A percentile compares a stretch with the other conserved stretches of the same genome.
phyloP scores from a whole-genome alignment of 2,329 filamentous ascomycete genomes.

The Aspergillus calidoustus region DNA sequence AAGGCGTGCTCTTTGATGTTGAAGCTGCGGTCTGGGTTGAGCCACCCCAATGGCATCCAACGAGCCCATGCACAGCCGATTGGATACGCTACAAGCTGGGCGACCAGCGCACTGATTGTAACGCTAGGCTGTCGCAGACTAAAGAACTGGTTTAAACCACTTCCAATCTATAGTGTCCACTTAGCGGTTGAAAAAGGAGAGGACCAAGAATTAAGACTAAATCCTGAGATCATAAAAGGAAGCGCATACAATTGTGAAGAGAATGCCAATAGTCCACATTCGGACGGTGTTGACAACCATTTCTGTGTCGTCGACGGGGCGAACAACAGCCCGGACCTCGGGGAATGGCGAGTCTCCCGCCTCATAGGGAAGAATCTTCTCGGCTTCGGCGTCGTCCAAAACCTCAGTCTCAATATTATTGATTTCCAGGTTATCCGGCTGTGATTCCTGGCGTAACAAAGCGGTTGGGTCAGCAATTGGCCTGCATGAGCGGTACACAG shows the following conservation, averaged over 20 bases:
- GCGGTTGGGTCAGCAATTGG: constrained; percentile 3
- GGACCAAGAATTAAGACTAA: background rate
- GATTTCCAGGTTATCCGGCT: constrained; percentile 9
- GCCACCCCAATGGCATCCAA: constrained; percentile 44
- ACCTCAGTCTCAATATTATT: constrained; percentile 27
- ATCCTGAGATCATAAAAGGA: background rate
- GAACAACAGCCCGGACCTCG: constrained; percentile 44
- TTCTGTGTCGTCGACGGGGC: constrained; percentile 36
- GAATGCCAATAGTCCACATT: constrained; percentile 45
- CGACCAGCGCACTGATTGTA: constrained; percentile 44
- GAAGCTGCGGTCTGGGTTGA: constrained; percentile 50
- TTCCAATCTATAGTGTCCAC: constrained; percentile 33
- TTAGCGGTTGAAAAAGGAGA: constrained; percentile 6
- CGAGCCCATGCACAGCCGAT: constrained; percentile 46
- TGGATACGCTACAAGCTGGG: constrained; percentile 52
- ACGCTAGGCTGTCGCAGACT: constrained; percentile 45
- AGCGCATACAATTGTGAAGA: constrained; percentile 42
- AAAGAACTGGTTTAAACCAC: constrained; percentile 46
- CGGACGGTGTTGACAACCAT: constrained; percentile 41
- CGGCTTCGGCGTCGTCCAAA: constrained; percentile 38
- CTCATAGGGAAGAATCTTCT: constrained; percentile 40
- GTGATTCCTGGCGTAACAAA: constrained; percentile 19
- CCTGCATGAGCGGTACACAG: background rate
- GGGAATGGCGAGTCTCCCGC: constrained; percentile 45
- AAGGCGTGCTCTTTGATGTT: constrained; percentile 49